Evolutionary conservation across 2,329 filamentous ascomycete species (phyloP), one percentile per base, ranked within the genome.

Genomic region (Nannizzia gypsea): DNA sequence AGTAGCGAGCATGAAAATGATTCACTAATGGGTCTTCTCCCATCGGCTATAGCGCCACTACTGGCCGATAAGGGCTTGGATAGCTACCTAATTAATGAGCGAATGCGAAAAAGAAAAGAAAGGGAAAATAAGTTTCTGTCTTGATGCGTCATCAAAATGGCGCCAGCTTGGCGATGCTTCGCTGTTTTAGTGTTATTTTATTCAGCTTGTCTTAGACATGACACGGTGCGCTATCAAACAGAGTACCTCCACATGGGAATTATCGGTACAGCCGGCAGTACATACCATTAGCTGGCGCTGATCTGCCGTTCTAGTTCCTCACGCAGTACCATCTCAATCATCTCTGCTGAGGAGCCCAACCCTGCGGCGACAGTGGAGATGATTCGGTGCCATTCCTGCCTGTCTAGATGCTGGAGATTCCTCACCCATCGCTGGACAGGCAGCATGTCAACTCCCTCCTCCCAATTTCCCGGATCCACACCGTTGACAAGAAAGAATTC

Each of bases 401-500:
- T 70, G 65, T 56, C 67, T 61, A 42, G 68, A 61, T n/a, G 63
- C 63, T 64, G 62, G 9, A 75, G 63, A 13, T 64, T 68, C 55
- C 71, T 68, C 9, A 75, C 64, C 62, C 74, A 76, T 34, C 72
- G 68, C 2, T 66, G 68, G 34, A 76, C 50, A 1, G 72, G 70
- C 17, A 66, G 67, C 55, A 67, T 68, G 56, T 74, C 71, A 13
- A 69, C 61, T 4, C 71, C 69, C 0, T 70, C 69, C 6, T 68
- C 69, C 74, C 74, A 76, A 50, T 76, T 76, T 2, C 73, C 74
- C 4, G 71, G 69, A 58, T 76, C 74, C 31, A 76, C 68, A 3
- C 74, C 74, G 52, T 75, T 68, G 48, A 73, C 68, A 22, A 65
- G 64, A 15, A 76, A 62, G 57, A 74, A 76, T 11, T 66, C 68